phyloP scores from a whole-genome alignment of 768 basidiomycete genomes.

The Amanita phalloides region DNA sequence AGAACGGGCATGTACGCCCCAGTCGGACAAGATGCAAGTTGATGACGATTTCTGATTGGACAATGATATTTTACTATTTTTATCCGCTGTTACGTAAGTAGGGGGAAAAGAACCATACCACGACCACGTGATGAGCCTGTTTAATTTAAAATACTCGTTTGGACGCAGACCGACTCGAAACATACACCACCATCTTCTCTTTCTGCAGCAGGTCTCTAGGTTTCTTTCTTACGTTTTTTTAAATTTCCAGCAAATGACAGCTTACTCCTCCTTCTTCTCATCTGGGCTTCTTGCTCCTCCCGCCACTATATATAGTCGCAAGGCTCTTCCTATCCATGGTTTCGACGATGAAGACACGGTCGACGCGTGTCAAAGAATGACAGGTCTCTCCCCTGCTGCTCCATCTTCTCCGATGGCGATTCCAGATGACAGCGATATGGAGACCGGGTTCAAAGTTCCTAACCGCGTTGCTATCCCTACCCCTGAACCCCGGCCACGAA shows the following conservation, averaged over 20 bases:
- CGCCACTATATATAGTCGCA: background rate
- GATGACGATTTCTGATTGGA: background rate
- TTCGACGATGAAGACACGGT: conserved; percentile 1
- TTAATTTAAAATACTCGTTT: background rate
- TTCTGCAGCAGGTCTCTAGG: background rate
- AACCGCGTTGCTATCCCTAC: conserved; percentile 16
- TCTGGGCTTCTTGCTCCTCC: conserved; percentile 54
- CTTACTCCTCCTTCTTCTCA: conserved; percentile 62
- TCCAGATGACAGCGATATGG: conserved; percentile 24
- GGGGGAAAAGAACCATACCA: background rate
- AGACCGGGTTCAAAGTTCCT: conserved; percentile 15
- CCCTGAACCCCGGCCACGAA: conserved; percentile 3
- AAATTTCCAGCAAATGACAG: conserved; percentile 16
- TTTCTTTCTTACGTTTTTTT: background rate
- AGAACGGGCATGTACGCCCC: background rate
- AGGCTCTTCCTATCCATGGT: background rate
- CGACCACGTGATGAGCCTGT: background rate
- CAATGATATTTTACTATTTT: background rate
- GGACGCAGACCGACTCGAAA: background rate
- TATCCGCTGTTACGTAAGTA: background rate
- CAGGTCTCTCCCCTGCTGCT: conserved; percentile 8
- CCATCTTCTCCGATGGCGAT: conserved; percentile 16
- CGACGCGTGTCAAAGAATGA: background rate
- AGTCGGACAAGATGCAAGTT: background rate
- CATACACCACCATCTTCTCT: background rate